These are phyloP conservation scores for Beauveria scarabaeidicola DNA, from an alignment of 2,329 filamentous ascomycete species.

Conservation along the genomic window DNA sequence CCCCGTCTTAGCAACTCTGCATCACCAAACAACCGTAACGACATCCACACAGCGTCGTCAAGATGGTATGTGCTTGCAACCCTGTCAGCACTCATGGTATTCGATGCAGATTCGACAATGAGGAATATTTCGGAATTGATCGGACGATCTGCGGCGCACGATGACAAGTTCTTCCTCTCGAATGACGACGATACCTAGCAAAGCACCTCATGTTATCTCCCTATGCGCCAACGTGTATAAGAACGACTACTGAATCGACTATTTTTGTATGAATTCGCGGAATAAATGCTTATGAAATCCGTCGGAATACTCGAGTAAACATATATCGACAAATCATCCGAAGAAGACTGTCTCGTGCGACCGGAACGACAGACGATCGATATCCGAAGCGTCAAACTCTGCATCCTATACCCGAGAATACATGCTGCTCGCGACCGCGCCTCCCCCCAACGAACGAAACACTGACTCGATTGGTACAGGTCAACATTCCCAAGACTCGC, in stretches of 20 bases:
- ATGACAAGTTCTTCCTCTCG: conserved; percentile 20
- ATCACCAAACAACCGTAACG: conserved; percentile 35
- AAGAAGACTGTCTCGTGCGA: conserved; percentile 16
- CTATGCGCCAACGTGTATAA: neutral
- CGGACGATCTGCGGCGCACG: conserved; percentile 20
- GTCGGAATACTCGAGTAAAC: neutral
- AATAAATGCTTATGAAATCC: neutral
- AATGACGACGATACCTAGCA: neutral
- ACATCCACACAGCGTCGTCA: conserved; percentile 37
- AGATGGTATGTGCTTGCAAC: conserved; percentile 34
- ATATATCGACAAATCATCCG: neutral
- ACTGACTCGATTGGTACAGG: conserved; percentile 43
- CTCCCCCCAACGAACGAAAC: neutral
- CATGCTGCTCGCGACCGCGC: neutral
- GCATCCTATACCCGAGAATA: neutral
- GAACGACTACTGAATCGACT: neutral
- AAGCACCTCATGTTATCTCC: neutral
- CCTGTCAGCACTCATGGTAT: neutral
- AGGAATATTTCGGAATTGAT: conserved; percentile 9
- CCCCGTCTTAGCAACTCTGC: conserved; percentile 28
- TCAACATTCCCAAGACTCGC: conserved; percentile 97
- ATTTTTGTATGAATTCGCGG: neutral
- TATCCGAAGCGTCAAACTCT: conserved; percentile 2
- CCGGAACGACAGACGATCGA: conserved; percentile 5
- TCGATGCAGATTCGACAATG: conserved; percentile 10